Evolutionary conservation across 2,329 filamentous ascomycete genomes (phyloP).

Genomic region (Mariannaea sp.): DNA sequence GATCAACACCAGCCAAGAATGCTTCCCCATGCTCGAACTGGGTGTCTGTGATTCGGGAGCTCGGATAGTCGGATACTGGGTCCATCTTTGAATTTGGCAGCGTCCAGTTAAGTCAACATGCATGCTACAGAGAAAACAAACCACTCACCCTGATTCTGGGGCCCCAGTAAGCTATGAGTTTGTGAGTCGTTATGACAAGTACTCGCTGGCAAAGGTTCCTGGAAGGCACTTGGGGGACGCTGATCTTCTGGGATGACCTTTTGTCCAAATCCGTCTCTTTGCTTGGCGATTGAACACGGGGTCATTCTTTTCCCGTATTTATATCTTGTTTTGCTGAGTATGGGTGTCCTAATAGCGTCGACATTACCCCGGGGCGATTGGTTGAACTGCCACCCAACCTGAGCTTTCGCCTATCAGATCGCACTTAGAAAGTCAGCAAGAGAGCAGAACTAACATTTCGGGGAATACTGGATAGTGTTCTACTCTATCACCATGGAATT

Average conservation of each 20-base stretch:
- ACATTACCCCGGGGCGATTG: not conserved
- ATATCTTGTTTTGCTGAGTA: not conserved
- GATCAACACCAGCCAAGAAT: not conserved
- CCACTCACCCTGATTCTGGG: constrained; percentile 20
- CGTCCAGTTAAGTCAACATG: constrained; percentile 20
- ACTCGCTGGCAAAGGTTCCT: constrained; percentile 7
- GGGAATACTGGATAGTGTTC: constrained; percentile 7
- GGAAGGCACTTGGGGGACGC: not conserved
- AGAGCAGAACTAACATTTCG: constrained; percentile 12
- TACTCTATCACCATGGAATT: not conserved
- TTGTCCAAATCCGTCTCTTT: not conserved
- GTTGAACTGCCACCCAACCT: not conserved
- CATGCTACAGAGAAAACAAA: constrained; percentile 26
- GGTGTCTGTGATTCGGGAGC: no score
- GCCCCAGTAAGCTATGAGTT: constrained; percentile 10
- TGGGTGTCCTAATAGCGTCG: constrained; percentile 6
- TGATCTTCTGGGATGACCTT: constrained; percentile 2
- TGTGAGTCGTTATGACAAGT: constrained; percentile 13
- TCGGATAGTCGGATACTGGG: constrained; percentile 5
- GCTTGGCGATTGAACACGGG: not conserved
- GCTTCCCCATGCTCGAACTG: constrained; percentile 5
- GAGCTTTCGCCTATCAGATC: constrained; percentile 4
- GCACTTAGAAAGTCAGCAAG: not conserved
- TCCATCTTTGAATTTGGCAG: constrained; percentile 15
- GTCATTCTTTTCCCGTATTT: constrained; percentile 16